Evolutionary conservation across 2,329 filamentous ascomycete species (phyloP).

Genomic region (Colletotrichum camelliae): DNA sequence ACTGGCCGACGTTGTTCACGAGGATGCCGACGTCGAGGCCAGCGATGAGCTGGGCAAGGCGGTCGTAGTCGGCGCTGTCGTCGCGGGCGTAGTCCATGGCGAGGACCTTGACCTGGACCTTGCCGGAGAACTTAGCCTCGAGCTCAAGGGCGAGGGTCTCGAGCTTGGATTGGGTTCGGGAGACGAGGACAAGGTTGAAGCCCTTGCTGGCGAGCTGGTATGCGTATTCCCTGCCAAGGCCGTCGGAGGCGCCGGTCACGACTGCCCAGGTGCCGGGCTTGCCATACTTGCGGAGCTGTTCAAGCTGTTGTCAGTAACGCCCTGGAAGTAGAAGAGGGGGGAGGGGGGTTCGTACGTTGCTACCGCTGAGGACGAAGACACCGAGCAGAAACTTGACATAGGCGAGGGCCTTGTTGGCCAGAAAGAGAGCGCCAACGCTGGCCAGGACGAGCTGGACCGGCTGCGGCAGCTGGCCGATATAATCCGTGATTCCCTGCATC

Average conservation of each 20-base stretch:
- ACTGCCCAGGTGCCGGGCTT: slow-evolving; percentile 93
- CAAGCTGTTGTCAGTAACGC: slow-evolving; percentile 20
- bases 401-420: slow-evolving; percentile 62
- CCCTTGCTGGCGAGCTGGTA: slow-evolving; percentile 87
- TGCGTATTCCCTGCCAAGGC: slow-evolving; percentile 95
- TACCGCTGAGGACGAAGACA: slow-evolving; percentile 71
- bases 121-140: slow-evolving; percentile 67
- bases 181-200: slow-evolving; percentile 94
- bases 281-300: slow-evolving; percentile 85
- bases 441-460: slow-evolving; percentile 52
- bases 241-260: slow-evolving; percentile 93
- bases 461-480: slow-evolving; percentile 48
- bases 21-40: slow-evolving; percentile 84
- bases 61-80: slow-evolving; percentile 79
- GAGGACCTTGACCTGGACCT: slow-evolving; percentile 75
- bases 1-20: slow-evolving; percentile 96
- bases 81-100: slow-evolving; percentile 93
- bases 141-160: slow-evolving; percentile 79
- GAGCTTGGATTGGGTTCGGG: slow-evolving; percentile 93
- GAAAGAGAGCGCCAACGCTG: slow-evolving; percentile 62
- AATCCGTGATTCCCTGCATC: slow-evolving; percentile 29
- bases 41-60: slow-evolving; percentile 70
- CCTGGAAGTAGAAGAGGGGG: not conserved
- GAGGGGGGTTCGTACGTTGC: slow-evolving; percentile 52
- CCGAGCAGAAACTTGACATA: slow-evolving; percentile 68